A percentile compares a stretch with the other conserved stretches of the same genome.
These are phyloP conservation scores for Podospora didyma DNA, from an alignment of 495 filamentous ascomycete genomes.

Conservation along the genomic window DNA sequence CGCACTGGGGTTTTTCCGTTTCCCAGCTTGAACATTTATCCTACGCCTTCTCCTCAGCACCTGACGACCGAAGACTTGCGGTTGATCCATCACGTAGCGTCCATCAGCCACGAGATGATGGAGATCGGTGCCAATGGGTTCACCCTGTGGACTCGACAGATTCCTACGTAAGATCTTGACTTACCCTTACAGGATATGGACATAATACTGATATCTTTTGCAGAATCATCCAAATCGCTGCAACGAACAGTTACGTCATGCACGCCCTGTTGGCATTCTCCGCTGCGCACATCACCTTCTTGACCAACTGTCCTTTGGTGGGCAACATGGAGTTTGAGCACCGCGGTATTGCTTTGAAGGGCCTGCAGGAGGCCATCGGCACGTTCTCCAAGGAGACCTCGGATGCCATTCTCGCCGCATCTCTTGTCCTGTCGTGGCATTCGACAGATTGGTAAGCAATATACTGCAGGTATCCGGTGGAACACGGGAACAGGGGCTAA, in stretches of 20 bases:
- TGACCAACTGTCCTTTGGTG: conserved; percentile 76
- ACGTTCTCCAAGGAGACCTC: conserved; percentile 82
- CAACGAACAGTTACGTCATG: conserved; percentile 85
- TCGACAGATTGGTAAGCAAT: conserved; percentile 86
- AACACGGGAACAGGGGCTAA: conserved; percentile 26
- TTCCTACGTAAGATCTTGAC: conserved; percentile 69
- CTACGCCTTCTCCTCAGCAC: conserved; percentile 57
- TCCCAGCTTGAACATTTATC: conserved; percentile 69
- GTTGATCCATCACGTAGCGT: conserved; percentile 86
- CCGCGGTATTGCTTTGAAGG: conserved; percentile 76
- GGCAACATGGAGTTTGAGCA: conserved; percentile 84
- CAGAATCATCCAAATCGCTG: conserved; percentile 81
- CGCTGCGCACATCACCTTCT: conserved; percentile 83
- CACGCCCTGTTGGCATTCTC: conserved; percentile 86
- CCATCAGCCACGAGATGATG: conserved; percentile 77
- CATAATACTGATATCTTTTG: conserved; percentile 25
- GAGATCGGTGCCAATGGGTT: conserved; percentile 71
- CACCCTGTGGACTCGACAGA: conserved; percentile 86
- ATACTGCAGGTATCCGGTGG: conserved; percentile 26
- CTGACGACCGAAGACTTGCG: conserved; percentile 75
- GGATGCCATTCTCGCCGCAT: conserved; percentile 89
- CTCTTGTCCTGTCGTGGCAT: conserved; percentile 92
- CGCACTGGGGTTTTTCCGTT: conserved; percentile 84
- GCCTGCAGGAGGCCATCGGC: conserved; percentile 81
- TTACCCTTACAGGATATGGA: neutral